These are phyloP conservation scores for Pseudonitzschia delicatissima DNA, from an alignment of 108 stramenopile genomes.

Conservation along the genomic window DNA sequence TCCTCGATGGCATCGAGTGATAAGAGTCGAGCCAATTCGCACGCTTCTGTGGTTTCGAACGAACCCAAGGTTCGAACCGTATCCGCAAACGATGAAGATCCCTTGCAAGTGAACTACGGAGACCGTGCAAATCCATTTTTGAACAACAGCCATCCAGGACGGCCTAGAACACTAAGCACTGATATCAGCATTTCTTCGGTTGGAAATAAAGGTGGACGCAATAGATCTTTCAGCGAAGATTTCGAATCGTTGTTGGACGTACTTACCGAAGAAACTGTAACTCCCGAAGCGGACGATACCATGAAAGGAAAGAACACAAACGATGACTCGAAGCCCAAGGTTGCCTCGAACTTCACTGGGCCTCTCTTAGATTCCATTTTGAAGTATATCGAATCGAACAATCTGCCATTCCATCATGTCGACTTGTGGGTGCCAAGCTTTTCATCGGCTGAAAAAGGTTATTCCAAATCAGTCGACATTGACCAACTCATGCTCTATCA, in stretches of 20 bases:
- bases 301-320: neutral
- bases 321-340: neutral
- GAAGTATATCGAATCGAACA: conserved; percentile 35
- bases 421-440: conserved; percentile 79
- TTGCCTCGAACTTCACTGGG: conserved; percentile 22
- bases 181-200: conserved; percentile 7
- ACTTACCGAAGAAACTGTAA: conserved; percentile 20
- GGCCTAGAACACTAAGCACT: neutral
- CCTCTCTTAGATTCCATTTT: conserved; percentile 54
- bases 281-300: neutral
- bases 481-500: conserved; percentile 40
- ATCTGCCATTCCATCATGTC: conserved; percentile 64
- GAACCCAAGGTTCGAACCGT: neutral
- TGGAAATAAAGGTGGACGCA: conserved; percentile 1
- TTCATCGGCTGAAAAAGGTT: conserved; percentile 10
- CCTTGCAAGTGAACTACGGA: neutral
- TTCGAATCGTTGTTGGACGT: conserved; percentile 27
- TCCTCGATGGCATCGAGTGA: neutral
- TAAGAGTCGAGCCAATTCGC: neutral
- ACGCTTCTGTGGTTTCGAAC: conserved; percentile 4
- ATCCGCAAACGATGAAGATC: conserved; percentile 7
- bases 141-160: neutral
- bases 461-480: conserved; percentile 27
- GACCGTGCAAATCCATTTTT: conserved; percentile 5
- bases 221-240: conserved; percentile 34